Evolutionary conservation across 768 basidiomycete genomes (phyloP).

Genomic region (Cystofilobasidium ferigula): DNA sequence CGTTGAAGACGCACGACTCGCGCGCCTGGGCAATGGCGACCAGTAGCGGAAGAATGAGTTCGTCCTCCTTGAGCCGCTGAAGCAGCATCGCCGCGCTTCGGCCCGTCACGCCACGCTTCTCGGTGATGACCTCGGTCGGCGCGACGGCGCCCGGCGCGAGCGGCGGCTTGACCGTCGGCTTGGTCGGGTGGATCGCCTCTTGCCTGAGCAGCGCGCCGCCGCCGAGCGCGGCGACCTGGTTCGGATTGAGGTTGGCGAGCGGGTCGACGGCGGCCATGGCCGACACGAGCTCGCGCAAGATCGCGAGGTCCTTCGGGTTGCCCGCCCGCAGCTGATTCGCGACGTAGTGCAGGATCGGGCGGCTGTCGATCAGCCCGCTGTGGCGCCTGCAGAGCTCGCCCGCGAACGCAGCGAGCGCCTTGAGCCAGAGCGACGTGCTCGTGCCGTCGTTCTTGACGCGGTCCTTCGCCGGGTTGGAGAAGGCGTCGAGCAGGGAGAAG

Average conservation of each 20-base stretch:
- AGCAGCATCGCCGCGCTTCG: conserved; percentile 35
- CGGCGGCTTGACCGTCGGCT: conserved; percentile 29
- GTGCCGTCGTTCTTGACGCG: conserved; percentile 86
- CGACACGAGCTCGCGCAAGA: conserved; percentile 83
- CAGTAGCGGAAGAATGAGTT: conserved; percentile 73
- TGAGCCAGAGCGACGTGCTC: conserved; percentile 79
- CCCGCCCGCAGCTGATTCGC: conserved; percentile 77
- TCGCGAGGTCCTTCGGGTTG: conserved; percentile 75
- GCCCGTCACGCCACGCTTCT: conserved; percentile 34
- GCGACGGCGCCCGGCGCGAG: conserved; percentile 23
- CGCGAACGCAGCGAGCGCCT: conserved; percentile 84
- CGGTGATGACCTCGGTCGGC: conserved; percentile 29
- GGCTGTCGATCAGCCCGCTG: conserved; percentile 55
- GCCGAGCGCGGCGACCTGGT: conserved; percentile 79
- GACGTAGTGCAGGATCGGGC: conserved; percentile 75
- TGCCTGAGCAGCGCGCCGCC: conserved; percentile 76
- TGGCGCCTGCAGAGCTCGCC: conserved; percentile 84
- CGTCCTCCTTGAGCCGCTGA: conserved; percentile 39
- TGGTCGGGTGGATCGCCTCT: conserved; percentile 50
- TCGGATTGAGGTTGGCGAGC: conserved; percentile 72
- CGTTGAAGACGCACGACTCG: conserved; percentile 67
- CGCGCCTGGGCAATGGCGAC: conserved; percentile 86
- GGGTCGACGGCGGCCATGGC: conserved; percentile 94
- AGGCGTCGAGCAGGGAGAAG: conserved; percentile 72
- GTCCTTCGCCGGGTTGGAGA: conserved; percentile 69